These are phyloP conservation scores for Cadophora luteo-olivacea DNA, from an alignment of 2,329 filamentous ascomycete species.

Conservation along the genomic window DNA sequence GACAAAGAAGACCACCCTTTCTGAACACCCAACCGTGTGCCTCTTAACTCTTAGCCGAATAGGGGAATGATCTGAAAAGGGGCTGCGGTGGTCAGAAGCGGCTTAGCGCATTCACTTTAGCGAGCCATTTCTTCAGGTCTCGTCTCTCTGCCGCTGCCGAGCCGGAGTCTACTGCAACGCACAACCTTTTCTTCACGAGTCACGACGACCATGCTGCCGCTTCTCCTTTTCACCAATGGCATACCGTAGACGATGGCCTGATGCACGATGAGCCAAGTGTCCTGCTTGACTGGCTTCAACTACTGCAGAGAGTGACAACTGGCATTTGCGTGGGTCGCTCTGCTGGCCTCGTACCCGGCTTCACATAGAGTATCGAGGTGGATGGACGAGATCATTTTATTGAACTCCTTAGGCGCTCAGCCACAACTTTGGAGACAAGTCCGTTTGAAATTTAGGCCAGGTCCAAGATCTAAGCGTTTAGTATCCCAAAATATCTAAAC, in stretches of 20 bases:
- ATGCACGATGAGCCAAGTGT: not conserved
- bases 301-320: not conserved
- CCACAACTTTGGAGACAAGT: not conserved
- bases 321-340: not conserved
- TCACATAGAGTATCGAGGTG: slow-evolving; percentile 2
- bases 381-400: not conserved
- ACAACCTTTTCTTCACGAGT: slow-evolving; percentile 8
- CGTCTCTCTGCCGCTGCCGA: not conserved
- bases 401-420: not conserved
- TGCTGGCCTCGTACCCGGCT: not conserved
- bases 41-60: not conserved
- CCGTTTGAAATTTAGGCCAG: not conserved
- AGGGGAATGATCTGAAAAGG: slow-evolving; percentile 11
- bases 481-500: slow-evolving; percentile 7
- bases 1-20: not conserved
- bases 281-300: not conserved
- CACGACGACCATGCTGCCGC: not conserved
- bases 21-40: not conserved
- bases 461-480: slow-evolving; percentile 9
- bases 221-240: not conserved
- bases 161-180: slow-evolving; percentile 12
- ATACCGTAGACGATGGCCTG: not conserved
- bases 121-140: not conserved
- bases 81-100: not conserved
- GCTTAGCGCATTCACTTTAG: not conserved